Base-by-base conservation (phyloP, 1,139 yeast species). In the Meyerozyma guilliermondii region DNA sequence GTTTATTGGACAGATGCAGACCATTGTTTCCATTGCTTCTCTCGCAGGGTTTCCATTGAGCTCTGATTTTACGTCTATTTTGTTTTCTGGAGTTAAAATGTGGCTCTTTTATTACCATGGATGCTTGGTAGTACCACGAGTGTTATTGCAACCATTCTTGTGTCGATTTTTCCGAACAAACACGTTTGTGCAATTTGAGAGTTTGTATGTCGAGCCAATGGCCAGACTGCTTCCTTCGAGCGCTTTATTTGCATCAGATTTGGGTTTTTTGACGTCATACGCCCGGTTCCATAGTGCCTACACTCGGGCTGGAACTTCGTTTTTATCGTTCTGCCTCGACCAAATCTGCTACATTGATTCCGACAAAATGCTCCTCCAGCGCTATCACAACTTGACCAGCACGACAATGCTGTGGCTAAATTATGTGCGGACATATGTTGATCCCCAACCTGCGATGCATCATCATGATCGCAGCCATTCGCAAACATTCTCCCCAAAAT, bases 21-120 rank as follows among this genome's bases (percentile, higher is more conserved):
- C 22, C 34, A 34, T 27, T 13, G 22, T 44, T n/a, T 26, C 27
- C 5, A 31, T 36, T 11, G 14, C 17, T 11, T 28, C 38, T 3
- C 17, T 13, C 17, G 33, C 14, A 7, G 40, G 9, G 10, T 40
- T 14, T 39, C 46, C 11, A 24, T 47, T 9, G 40, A 20, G 24
- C 23, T 5, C 36, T 2, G 35, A 22, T 13, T 26, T 9, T 11
- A 31, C 9, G 6, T 35, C 20, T 7, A 29, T 7, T 8, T 38
- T 6, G 20, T 35, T 28, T 26, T 40, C 26, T 11, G 30, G 24
- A 6, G 14, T 42, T n/a, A 39, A 41, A 11, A 20, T 43, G 18
- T 48, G 51, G 51, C 39, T 48, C 40, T 48, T 48, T 35, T 48
- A 45, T 35, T 41, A 42, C 31, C 47, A 45, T 24, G 51, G 50